Evolutionary conservation across 768 basidiomycete species (phyloP), one percentile per base, ranked within the genome.

Genomic region (Trametes cubensis): DNA sequence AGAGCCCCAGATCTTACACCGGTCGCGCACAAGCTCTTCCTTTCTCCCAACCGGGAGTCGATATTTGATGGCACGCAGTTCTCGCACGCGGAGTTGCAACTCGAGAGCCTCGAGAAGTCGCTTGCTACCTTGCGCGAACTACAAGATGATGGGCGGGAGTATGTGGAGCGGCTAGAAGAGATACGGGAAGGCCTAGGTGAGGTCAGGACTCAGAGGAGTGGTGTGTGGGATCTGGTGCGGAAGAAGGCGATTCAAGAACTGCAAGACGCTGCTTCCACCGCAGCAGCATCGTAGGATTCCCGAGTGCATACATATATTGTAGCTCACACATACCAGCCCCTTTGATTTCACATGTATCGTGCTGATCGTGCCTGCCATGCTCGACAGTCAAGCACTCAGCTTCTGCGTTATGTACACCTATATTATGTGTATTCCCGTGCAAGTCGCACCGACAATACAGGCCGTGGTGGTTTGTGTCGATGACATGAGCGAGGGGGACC

Each of bases 61-160:
- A 60, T 64, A 2, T 80, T 79, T 62, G 87, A 89, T 62, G 81
- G 80, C 10, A 85, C 87, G 0, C 85, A 86, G 68, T 89, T 88
- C 65, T 75, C 83, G 6, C 81, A 82, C 4, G 84, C 85, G 21
- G 85, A 88, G 58, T 81, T 83, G 76, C 89, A 91, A 66, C 74
- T 84, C 60, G 87, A 86, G 49, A 86, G 77, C 15, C 71, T 94
- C 58, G 90, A 93, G 70, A 92, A 90, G 71, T 85, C 88, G 15
- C 67, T 94, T 40, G 83, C 87, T 17, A 81, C 84, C 2, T 74
- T 94, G 55, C 84, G 89, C 54, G 93, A 95, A 66, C 77, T 95
- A 21, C 88, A 91, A 66, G 93, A 94, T 69, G 93, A 95, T 67
- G 89, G 89, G 6, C 80, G 91, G 47, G 93, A 94, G 73, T 95